Base-by-base conservation (phyloP, 306 rosid genomes). In the Arachis hypogaea region DNA sequence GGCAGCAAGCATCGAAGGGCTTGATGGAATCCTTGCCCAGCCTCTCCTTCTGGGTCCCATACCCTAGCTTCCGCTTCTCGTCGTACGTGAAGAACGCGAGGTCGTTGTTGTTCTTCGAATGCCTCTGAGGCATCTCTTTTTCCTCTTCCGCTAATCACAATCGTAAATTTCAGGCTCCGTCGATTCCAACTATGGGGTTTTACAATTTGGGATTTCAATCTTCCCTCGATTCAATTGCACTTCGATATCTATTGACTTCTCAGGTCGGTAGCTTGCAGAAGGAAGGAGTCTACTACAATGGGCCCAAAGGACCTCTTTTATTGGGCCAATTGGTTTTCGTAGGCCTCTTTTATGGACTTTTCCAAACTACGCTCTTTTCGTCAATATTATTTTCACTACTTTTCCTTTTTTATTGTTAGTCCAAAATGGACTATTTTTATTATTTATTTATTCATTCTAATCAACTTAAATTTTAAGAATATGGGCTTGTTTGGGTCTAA, bases 71-170 rank as follows among this genome's bases (percentile, higher is more conserved):
- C 3, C 88, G 86, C 81, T 94, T 94, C 93, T 94, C 99, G 41
- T 94, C 99, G 60, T 95, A 95, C 41, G 99, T 95, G 96, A 95
- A 95, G 93, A 88, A 95, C 30, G 99, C 98, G 18, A 95, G 97
- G 64, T 95, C 99, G 75, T 94, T 92, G 90, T 94, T 94, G 85
- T 94, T 94, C 86, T 94, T 94, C 59, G 99, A 94, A 83, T 94
- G 99, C 73, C 99, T 85, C 87, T 94, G 99, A 69, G 97, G 98
- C 99, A 94, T 94, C 41, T 60, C 80, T 77, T 14, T 4, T 14
- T 4, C 52, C 10, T 74, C 28, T 43, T 44, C 9, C 38, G 58
- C 58, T 52, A 11, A 63, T 65, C 36, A 9, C 40, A 10, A 16
- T 33, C 55, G 16, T 1, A 49, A 11, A 11, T 22, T 12, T 18